Conservation (phyloP, 2,329 filamentous ascomycete species). For the Fusarium succisae region DNA sequence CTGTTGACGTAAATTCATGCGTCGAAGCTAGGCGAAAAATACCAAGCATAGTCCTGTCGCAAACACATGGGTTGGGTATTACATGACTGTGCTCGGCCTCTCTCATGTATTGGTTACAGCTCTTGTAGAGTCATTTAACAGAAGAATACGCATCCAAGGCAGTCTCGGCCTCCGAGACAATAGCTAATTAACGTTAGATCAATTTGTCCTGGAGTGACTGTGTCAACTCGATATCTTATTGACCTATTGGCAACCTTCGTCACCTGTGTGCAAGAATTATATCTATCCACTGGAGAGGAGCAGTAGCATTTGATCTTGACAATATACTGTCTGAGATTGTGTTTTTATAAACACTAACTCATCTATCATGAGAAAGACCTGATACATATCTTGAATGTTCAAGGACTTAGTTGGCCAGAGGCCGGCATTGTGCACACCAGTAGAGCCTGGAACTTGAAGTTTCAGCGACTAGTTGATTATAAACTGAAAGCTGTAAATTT, state of each 20-base stretch:
- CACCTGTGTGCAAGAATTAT: neutral
- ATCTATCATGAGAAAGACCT: neutral
- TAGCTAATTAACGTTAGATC: too few species aligned
- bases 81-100: neutral
- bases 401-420: neutral
- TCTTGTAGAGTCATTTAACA: neutral
- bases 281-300: too few species aligned
- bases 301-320: accelerated
- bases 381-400: too few species aligned
- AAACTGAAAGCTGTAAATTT: too few species aligned
- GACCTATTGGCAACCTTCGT: neutral
- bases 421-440: neutral
- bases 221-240: neutral
- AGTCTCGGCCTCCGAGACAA: slow-evolving; percentile 26
- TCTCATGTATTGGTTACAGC: accelerated
- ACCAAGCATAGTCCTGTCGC: neutral
- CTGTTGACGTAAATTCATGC: neutral
- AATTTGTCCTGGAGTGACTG: too few species aligned
- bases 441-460: accelerated
- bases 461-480: neutral
- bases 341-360: too few species aligned
- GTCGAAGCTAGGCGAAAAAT: too few species aligned
- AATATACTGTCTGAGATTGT: accelerated
- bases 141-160: slow-evolving; percentile 17
- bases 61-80: neutral